Percentiles rank a stretch among this genome's conserved stretches.
phyloP scores from a whole-genome alignment of 2,329 filamentous ascomycete genomes.

The Diaporthe helianthi region DNA sequence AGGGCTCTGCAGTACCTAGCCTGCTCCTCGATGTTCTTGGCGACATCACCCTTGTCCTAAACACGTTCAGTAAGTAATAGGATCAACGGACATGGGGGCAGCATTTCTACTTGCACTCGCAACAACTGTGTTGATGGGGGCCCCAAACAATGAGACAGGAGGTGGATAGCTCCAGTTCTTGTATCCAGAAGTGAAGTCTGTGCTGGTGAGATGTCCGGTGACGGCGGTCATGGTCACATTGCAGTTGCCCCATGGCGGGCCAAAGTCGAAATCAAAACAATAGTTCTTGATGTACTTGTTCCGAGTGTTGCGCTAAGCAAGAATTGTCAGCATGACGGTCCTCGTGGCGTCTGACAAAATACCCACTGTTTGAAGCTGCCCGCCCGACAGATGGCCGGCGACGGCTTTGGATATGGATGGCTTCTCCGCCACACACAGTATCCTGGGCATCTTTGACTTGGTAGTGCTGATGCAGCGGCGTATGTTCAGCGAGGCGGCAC shows the following conservation, averaged over 20 bases:
- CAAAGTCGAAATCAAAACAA: constrained; percentile 88
- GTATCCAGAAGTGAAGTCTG: constrained; percentile 78
- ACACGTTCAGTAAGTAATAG: constrained; percentile 37
- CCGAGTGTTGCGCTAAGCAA: constrained; percentile 67
- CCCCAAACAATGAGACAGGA: constrained; percentile 81
- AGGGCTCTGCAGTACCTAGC: constrained; percentile 76
- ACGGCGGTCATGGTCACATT: constrained; percentile 94
- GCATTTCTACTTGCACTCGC: constrained; percentile 60
- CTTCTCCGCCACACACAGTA: constrained; percentile 69
- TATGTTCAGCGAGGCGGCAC: background rate
- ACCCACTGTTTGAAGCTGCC: constrained; percentile 72
- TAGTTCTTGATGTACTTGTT: constrained; percentile 93
- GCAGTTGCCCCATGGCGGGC: constrained; percentile 78
- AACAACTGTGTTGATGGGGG: constrained; percentile 73
- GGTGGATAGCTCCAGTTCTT: constrained; percentile 83
- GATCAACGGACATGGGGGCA: background rate
- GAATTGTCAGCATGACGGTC: background rate
- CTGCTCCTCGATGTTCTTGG: constrained; percentile 82
- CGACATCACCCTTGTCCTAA: constrained; percentile 80
- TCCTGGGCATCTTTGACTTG: constrained; percentile 54
- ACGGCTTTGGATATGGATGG: constrained; percentile 96
- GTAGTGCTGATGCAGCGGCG: constrained; percentile 23
- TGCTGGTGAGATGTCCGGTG: constrained; percentile 81
- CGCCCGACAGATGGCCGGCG: constrained; percentile 85
- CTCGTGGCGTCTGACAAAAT: background rate